Evolutionary conservation across 129 eudicot genomes (phyloP), one percentile per base, ranked within the genome.

Genomic region (Artemisia tridentata): DNA sequence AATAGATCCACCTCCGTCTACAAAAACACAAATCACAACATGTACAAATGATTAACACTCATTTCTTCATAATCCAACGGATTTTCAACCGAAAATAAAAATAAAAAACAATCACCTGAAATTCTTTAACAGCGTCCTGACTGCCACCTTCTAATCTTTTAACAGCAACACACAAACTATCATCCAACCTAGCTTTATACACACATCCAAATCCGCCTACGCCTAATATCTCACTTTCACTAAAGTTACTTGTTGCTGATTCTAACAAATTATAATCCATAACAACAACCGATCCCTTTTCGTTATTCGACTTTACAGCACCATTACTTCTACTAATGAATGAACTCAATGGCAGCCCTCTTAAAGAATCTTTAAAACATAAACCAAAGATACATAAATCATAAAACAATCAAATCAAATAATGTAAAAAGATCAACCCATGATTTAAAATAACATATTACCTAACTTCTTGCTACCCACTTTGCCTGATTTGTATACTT

Each of bases 1-100:
- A 93, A 80, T 73, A 81, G 84, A 57, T 83, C 88, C 62, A 89
- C 83, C 83, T 93, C 98, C 62, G 85, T 93, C 98, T 93, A 85
- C 80, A 82, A 68, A 53, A 63, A 78, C 29, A 25, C 63, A 27
- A 75, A 65, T 68, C 21, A 53, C 9, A 72, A 67, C 50, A 47
- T 57, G 14, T 19, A 56, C 66, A 56, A 8, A 47, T 38, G 19
- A 11, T 16, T 16, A 50, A 41, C 23, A 38, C 38, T 6, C 49
- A 29, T 6, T 18, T 18, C 20, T 31, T 34, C 9, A 43, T 13
- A 46, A 59, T 19, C 4, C 55, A 60, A 74, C 41, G 4, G 51
- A 75, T 46, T 56, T 6, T 23, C 2, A 72, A 58, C 19, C 7
- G 56, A 51, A 11, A 27, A 10, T 17, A 61, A 52, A 56, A 56